phyloP scores from a whole-genome alignment of 306 rosid species.

The Casuarina equisetifolia region DNA sequence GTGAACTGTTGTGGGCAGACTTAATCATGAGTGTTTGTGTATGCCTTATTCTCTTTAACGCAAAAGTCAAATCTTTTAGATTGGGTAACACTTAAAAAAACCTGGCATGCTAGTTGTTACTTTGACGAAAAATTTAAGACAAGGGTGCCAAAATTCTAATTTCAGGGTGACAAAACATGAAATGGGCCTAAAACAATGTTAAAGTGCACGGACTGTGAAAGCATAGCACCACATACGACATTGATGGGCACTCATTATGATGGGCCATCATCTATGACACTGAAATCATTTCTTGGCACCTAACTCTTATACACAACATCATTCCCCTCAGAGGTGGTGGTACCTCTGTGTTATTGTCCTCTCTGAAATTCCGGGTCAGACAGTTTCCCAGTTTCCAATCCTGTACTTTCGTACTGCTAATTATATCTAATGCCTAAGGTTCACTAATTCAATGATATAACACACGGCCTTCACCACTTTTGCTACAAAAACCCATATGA shows the following conservation, averaged over 20 bases:
- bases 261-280: constrained; percentile 1
- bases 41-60: too few relatives aligned
- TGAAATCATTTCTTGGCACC: constrained; percentile 12
- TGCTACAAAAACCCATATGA: not conserved
- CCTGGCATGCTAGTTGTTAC: too few relatives aligned
- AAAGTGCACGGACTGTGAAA: not conserved
- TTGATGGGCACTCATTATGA: not conserved
- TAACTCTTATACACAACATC: constrained; percentile 11
- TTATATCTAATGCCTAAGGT: not conserved
- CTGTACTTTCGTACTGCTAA: not conserved
- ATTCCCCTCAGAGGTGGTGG: not conserved
- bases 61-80: too few relatives aligned
- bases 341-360: too few relatives aligned
- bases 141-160: too few relatives aligned
- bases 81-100: too few relatives aligned
- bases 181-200: not conserved
- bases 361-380: constrained; percentile 2
- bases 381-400: not conserved
- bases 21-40: too few relatives aligned
- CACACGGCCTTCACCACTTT: not conserved
- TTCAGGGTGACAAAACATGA: not conserved
- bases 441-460: not conserved
- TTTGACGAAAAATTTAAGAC: too few relatives aligned
- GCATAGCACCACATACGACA: not conserved
- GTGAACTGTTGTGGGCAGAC: not conserved